Evolutionary conservation across 768 basidiomycete species (phyloP).

Genomic region (Suillus bovinus): DNA sequence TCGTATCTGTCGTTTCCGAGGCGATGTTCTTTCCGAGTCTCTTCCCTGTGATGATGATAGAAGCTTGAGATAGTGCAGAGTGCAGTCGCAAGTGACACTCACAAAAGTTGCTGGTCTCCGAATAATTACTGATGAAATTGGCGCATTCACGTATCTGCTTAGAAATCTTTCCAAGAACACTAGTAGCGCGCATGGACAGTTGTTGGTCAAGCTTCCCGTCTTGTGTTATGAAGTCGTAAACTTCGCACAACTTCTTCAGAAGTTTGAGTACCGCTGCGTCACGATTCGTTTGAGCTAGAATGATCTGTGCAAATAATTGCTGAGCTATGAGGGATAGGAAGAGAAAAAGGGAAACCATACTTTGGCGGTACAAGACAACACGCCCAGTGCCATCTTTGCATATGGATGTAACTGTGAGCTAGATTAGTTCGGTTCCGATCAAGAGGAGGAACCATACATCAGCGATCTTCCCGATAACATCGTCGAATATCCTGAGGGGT

Average conservation of each 20-base stretch:
- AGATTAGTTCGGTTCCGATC: not conserved
- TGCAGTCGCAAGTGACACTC: not conserved
- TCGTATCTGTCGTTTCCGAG: not conserved
- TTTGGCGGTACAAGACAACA: conserved; percentile 3
- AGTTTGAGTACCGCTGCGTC: conserved; percentile 6
- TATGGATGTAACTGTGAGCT: conserved; percentile 8
- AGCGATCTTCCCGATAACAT: not conserved
- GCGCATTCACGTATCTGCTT: conserved; percentile 9
- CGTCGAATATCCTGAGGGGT: conserved; percentile 6
- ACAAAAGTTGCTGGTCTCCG: conserved; percentile 12
- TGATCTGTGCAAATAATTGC: not conserved
- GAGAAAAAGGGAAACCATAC: not conserved
- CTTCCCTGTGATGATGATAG: not conserved
- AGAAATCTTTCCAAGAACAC: not conserved
- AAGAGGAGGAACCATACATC: not conserved
- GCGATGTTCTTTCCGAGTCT: not conserved
- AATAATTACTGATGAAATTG: conserved; percentile 9
- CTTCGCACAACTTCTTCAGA: not conserved
- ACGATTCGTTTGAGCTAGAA: conserved; percentile 2
- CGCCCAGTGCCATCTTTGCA: conserved; percentile 5
- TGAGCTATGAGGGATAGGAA: not conserved
- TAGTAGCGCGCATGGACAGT: not conserved
- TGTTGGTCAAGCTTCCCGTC: not conserved
- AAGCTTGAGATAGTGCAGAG: not conserved
- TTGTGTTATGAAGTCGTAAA: conserved; percentile 6